phyloP scores from a whole-genome alignment of 2,329 filamentous ascomycete species.

The Colletotrichum eremochloae region DNA sequence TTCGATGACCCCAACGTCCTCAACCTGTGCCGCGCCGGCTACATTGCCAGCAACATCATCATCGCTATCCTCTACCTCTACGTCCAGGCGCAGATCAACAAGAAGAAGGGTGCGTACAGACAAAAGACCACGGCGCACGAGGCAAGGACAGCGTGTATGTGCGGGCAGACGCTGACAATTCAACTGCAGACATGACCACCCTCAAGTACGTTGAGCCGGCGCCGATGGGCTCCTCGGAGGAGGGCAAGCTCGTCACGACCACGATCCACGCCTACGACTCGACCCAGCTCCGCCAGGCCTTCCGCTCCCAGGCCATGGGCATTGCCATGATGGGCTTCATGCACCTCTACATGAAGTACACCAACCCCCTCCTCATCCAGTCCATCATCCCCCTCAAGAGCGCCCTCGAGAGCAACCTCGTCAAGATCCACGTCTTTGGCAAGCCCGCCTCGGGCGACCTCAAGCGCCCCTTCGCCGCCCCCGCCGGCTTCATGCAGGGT shows the following conservation, averaged over 20 bases:
- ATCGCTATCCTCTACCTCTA: conserved; percentile 89
- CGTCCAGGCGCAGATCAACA: conserved; percentile 87
- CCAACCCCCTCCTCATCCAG: conserved; percentile 98
- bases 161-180: conserved; percentile 20
- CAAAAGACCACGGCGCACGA: background rate
- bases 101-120: conserved; percentile 85
- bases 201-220: conserved; percentile 99
- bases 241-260: conserved; percentile 95
- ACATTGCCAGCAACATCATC: conserved; percentile 78
- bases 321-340: conserved; percentile 98
- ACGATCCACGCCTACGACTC: conserved; percentile 96
- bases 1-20: conserved; percentile 84
- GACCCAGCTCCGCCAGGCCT: conserved; percentile 84
- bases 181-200: conserved; percentile 84
- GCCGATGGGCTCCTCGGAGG: conserved; percentile 91
- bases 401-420: conserved; percentile 92
- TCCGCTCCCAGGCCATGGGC: conserved; percentile 95
- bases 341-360: conserved; percentile 99
- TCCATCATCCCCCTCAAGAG: conserved; percentile 98
- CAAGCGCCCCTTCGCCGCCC: conserved; percentile 94
- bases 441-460: conserved; percentile 89
- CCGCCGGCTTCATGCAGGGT: conserved; percentile 84
- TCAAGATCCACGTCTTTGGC: conserved; percentile 95
- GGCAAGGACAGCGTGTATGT: background rate
- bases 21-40: conserved; percentile 67